Evolutionary conservation across 495 filamentous ascomycete species (phyloP).

Genomic region (Xylaria acuta): DNA sequence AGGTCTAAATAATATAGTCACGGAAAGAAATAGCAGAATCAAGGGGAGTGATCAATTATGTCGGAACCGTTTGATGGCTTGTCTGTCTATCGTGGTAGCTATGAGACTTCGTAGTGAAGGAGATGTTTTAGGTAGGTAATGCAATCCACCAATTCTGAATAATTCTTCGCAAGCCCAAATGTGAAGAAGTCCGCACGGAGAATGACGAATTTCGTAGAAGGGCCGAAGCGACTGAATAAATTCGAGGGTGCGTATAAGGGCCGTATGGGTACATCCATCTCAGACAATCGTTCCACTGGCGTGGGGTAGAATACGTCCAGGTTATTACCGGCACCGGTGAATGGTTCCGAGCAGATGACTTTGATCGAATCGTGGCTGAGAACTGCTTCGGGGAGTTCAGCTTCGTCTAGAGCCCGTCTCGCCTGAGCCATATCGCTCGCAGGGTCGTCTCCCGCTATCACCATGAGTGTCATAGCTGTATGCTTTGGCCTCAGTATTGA

Average conservation of each 20-base stretch:
- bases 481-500: conserved; percentile 23
- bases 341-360: conserved; percentile 8
- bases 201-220: conserved; percentile 18
- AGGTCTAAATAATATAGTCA: background rate
- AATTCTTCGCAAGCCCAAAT: conserved; percentile 14
- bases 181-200: conserved; percentile 19
- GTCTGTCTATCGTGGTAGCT: background rate
- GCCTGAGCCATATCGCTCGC: conserved; percentile 18
- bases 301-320: conserved; percentile 16
- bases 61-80: background rate
- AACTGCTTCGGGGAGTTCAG: background rate
- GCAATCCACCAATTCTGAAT: conserved; percentile 2
- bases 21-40: background rate
- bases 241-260: conserved; percentile 14
- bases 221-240: conserved; percentile 13
- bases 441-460: conserved; percentile 20
- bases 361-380: conserved; percentile 12
- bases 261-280: background rate
- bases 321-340: background rate
- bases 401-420: conserved; percentile 13
- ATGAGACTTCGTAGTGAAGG: background rate
- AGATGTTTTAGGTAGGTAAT: background rate
- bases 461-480: conserved; percentile 30
- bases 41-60: background rate
- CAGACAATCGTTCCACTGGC: background rate